Evolutionary conservation across 768 basidiomycete species (phyloP).

Genomic region (Mycena belliarum): DNA sequence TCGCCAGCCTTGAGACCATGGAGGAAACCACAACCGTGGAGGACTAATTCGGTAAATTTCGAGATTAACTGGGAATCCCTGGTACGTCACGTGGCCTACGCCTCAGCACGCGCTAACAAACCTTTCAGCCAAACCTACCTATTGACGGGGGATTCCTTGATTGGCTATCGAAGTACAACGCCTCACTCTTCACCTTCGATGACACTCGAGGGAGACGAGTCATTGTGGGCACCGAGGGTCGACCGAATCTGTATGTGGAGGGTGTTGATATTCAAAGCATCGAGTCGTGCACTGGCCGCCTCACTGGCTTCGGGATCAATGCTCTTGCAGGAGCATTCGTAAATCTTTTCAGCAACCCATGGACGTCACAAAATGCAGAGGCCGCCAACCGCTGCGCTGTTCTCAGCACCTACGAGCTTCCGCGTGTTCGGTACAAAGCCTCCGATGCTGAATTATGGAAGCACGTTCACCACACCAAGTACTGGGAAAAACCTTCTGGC

Average conservation of each 20-base stretch:
- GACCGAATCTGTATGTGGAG: not conserved
- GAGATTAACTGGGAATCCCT: not conserved
- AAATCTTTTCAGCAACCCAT: not conserved
- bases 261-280: not conserved
- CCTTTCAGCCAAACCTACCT: slow-evolving; percentile 17
- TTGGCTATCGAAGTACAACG: not conserved
- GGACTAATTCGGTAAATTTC: not conserved
- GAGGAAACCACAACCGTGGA: no score
- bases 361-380: not conserved
- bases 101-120: not conserved
- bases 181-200: not conserved
- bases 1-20: no score
- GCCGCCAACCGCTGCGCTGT: slow-evolving; percentile 1
- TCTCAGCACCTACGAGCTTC: slow-evolving; percentile 24
- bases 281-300: slow-evolving; percentile 19
- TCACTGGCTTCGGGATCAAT: slow-evolving; percentile 29
- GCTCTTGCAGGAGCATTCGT: slow-evolving; percentile 24
- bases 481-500: slow-evolving; percentile 35
- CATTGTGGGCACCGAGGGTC: not conserved
- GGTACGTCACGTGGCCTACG: not conserved
- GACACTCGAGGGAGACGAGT: not conserved
- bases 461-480: slow-evolving; percentile 12
- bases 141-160: not conserved
- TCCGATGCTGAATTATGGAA: slow-evolving; percentile 26
- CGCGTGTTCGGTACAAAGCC: slow-evolving; percentile 16